Evolutionary conservation across 2,329 filamentous ascomycete genomes (phyloP), one percentile per base, ranked within the genome.

Genomic region (Venturia carpophila): DNA sequence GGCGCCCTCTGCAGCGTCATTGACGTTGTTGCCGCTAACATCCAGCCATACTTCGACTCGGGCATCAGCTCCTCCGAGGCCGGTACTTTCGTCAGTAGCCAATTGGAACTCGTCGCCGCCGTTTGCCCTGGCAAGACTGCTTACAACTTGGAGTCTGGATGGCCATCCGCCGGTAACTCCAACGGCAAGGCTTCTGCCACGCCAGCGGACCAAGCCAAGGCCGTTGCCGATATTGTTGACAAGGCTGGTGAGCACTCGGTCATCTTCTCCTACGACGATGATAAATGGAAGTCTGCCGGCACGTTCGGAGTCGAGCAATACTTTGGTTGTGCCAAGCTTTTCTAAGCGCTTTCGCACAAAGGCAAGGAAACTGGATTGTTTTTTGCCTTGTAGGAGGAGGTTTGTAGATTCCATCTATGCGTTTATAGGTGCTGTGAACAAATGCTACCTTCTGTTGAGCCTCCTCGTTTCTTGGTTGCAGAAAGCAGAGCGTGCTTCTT

Each of bases 11-110:
- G 93, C 83, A 71, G 73, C 43, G 83, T 82, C 71, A 82, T 97
- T 66, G 92, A 96, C 74, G 80, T 95, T 67, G 83, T 91, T 45
- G 90, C 88, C 77, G 87, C 86, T 77, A 96, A 97, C 83, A 86
- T 95, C 72, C 92, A 97, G 81, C 87, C 92, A 70, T 97, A 89
- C 88, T 97, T 97, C 88, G 95, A 95, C 82, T 74, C 85, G 58
- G 79, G 83, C 66, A 83, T 87, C 69, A 73, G 78, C 30, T 84
- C 92, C 67, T 72, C 77, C 4, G 73, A 83, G 62, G 92, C 92
- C 65, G 93, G 93, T 74, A 75, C 79, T 63, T 97, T 97, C 76
- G 89, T 92, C 71, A 78, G 82, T 69, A 74, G 81, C 71, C 87
- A 96, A 83, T 84, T 96, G 69, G 79, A 85, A 60, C 81, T 90